phyloP scores from a whole-genome alignment of 2,329 filamentous ascomycete species.

The Fusarium fracticaudum region DNA sequence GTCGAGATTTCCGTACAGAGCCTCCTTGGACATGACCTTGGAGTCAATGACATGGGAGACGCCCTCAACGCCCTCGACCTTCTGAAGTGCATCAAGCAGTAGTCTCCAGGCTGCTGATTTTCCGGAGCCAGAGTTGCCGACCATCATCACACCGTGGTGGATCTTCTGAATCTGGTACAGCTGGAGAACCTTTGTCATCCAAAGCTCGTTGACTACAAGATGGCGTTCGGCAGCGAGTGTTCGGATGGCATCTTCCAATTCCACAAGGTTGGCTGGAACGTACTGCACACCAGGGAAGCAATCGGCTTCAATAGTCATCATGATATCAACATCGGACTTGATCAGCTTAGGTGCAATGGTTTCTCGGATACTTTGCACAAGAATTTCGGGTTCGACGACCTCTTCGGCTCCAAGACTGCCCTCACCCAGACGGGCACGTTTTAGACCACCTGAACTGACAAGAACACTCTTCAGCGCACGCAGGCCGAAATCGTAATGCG shows the following conservation, averaged over 20 bases:
- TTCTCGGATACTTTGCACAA: slow-evolving; percentile 97
- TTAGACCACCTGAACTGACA: slow-evolving; percentile 95
- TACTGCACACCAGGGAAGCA: slow-evolving; percentile 96
- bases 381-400: slow-evolving; percentile 92
- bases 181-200: slow-evolving; percentile 97
- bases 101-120: slow-evolving; percentile 97
- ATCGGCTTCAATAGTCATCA: slow-evolving; percentile 82
- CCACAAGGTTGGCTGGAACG: slow-evolving; percentile 84
- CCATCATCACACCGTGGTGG: slow-evolving; percentile 99
- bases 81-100: slow-evolving; percentile 88
- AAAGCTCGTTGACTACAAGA: slow-evolving; percentile 89
- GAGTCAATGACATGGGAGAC: slow-evolving; percentile 98
- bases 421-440: slow-evolving; percentile 78
- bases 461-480: slow-evolving; percentile 98
- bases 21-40: slow-evolving; percentile 99
- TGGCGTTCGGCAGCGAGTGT: slow-evolving; percentile 86
- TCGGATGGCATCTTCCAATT: slow-evolving; percentile 82
- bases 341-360: slow-evolving; percentile 98
- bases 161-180: slow-evolving; percentile 98
- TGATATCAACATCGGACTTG: slow-evolving; percentile 87
- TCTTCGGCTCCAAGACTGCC: slow-evolving; percentile 72
- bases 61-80: slow-evolving; percentile 90
- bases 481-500: slow-evolving; percentile 98
- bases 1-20: slow-evolving; percentile 93
- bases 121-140: slow-evolving; percentile 95